A percentile compares a stretch with the other conserved stretches of the same genome.
phyloP scores from a whole-genome alignment of 2,329 filamentous ascomycete species.

The Colletotrichum euphorbiae region DNA sequence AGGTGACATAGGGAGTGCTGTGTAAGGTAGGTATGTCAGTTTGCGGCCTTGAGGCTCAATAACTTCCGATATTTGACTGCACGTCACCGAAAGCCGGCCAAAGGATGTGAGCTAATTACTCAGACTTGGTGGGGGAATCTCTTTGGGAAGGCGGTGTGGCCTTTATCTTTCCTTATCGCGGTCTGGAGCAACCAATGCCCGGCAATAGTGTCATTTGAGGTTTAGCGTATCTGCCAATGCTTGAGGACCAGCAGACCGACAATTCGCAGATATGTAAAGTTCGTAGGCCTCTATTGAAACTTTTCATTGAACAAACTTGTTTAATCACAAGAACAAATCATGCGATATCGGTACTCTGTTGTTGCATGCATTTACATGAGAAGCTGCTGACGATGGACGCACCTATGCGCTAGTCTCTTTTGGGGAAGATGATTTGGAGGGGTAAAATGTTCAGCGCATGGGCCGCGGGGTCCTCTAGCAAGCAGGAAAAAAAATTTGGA shows the following conservation, averaged over 20 bases:
- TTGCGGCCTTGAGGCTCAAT: not conserved
- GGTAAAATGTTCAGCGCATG: conserved; percentile 30
- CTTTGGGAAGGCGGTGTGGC: conserved; percentile 21
- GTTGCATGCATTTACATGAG: not conserved
- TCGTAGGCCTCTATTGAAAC: too few species aligned
- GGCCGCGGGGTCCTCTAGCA: conserved; percentile 35
- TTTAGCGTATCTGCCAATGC: not conserved
- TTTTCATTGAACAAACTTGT: too few species aligned
- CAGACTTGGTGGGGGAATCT: conserved; percentile 32
- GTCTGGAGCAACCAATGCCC: conserved; percentile 32
- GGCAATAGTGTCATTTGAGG: not conserved
- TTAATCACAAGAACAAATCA: too few species aligned
- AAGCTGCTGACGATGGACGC: not conserved
- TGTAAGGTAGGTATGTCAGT: not conserved
- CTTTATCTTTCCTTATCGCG: conserved; percentile 35
- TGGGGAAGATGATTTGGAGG: conserved; percentile 29
- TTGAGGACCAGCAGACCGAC: too few species aligned
- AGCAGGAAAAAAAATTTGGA: conserved; percentile 38
- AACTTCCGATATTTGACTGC: conserved; percentile 8
- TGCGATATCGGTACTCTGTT: too few species aligned
- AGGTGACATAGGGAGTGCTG: not conserved
- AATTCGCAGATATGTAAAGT: too few species aligned
- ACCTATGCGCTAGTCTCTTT: not conserved
- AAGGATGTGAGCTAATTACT: conserved; percentile 37
- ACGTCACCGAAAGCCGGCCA: conserved; percentile 22